These are phyloP conservation scores for Globisporangium splendens DNA, from an alignment of 352 stramenopile species.

Conservation along the genomic window DNA sequence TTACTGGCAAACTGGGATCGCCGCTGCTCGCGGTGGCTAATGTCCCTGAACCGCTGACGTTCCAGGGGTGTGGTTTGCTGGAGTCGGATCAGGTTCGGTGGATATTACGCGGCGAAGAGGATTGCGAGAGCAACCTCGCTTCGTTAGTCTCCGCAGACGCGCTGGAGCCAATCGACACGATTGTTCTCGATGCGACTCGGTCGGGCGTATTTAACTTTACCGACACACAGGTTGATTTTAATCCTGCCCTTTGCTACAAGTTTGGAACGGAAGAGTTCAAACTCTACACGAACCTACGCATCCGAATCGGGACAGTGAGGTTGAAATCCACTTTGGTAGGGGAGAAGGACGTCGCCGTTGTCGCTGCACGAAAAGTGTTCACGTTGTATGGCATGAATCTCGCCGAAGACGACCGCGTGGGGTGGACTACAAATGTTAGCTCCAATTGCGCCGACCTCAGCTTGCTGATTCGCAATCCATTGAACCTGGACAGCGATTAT, in stretches of 20 bases:
- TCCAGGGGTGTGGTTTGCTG: conserved; percentile 41
- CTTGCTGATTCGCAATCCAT: conserved; percentile 25
- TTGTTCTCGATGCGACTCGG: conserved; percentile 23
- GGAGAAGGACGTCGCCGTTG: conserved; percentile 49
- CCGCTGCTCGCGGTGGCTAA: conserved; percentile 46
- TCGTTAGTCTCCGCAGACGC: conserved; percentile 27
- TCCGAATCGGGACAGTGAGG: conserved; percentile 50
- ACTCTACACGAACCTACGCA: conserved; percentile 40
- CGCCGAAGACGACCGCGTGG: conserved; percentile 39
- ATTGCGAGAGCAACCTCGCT: conserved; percentile 51
- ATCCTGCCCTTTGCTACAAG: conserved; percentile 59
- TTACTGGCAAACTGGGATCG: conserved; percentile 37
- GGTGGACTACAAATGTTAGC: conserved; percentile 35
- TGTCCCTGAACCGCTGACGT: conserved; percentile 57
- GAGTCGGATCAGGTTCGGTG: conserved; percentile 50
- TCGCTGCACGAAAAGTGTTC: conserved; percentile 40
- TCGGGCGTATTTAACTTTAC: conserved; percentile 53
- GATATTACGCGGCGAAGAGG: conserved; percentile 41
- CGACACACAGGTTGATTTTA: conserved; percentile 38
- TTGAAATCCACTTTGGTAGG: conserved; percentile 31
- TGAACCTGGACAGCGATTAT: conserved; percentile 39
- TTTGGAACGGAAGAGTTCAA: conserved; percentile 58
- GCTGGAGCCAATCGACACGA: conserved; percentile 30
- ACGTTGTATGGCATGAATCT: conserved; percentile 45
- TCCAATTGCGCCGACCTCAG: conserved; percentile 31